phyloP scores from a whole-genome alignment of 345 rosid genomes.

The Cardamine occulta region DNA sequence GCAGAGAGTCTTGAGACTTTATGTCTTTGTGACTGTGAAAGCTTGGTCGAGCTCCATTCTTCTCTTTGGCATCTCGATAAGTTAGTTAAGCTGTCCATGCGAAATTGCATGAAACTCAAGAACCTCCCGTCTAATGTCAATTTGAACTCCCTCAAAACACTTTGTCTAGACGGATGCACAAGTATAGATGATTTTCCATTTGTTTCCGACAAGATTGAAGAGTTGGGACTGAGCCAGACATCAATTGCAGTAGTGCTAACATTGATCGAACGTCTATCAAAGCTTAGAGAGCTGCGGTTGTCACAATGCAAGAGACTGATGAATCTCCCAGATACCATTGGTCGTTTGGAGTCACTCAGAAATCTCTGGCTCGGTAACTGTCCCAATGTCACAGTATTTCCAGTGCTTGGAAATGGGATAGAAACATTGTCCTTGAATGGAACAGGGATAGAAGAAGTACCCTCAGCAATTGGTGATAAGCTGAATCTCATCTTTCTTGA shows the following conservation, averaged over 20 bases:
- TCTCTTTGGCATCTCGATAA: conserved; percentile 29
- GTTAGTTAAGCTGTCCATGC: conserved; percentile 30
- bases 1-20: conserved; percentile 29
- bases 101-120: conserved; percentile 26
- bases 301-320: conserved; percentile 28
- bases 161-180: conserved; percentile 33
- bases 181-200: conserved; percentile 31
- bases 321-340: conserved; percentile 38
- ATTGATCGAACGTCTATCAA: conserved; percentile 7
- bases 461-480: conserved; percentile 27
- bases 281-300: conserved; percentile 3
- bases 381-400: conserved; percentile 30
- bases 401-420: conserved; percentile 23
- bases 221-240: conserved; percentile 19
- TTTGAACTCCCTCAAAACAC: conserved; percentile 3
- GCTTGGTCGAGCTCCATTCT: conserved; percentile 35
- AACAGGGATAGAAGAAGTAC: conserved; percentile 29
- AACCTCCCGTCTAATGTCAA: conserved; percentile 17
- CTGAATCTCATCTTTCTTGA: conserved; percentile 6
- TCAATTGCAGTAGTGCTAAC: conserved; percentile 32
- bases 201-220: conserved; percentile 26
- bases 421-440: conserved; percentile 5
- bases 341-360: conserved; percentile 21
- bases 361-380: conserved; percentile 8
- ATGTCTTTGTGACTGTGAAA: conserved; percentile 17